Evolutionary conservation across 2,329 filamentous ascomycete genomes (phyloP).

Genomic region (Pyrenophora tritici-repentis): DNA sequence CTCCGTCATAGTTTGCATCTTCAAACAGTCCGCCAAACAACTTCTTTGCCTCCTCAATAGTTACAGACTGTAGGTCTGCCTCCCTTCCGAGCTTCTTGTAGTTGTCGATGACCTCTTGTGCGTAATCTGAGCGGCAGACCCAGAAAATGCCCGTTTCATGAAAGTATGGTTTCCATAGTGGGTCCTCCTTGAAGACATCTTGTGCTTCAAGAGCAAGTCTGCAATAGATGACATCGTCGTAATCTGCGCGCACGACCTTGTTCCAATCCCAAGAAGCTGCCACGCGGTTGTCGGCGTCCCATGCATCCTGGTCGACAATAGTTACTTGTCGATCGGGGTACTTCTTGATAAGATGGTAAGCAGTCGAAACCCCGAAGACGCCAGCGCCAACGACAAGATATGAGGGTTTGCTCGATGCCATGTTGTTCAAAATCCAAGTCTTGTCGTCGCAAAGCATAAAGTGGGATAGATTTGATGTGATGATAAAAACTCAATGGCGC

Average conservation of each 20-base stretch:
- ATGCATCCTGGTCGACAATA: conserved; percentile 47
- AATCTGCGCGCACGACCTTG: conserved; percentile 73
- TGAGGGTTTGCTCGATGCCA: conserved; percentile 36
- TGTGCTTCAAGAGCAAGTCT: conserved; percentile 68
- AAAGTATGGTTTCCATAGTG: conserved; percentile 60
- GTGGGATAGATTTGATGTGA: conserved; percentile 11
- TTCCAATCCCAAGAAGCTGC: conserved; percentile 76
- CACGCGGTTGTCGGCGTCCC: conserved; percentile 40
- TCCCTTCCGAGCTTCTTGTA: conserved; percentile 56
- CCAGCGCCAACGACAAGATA: conserved; percentile 46
- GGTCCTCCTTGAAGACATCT: conserved; percentile 63
- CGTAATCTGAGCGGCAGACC: conserved; percentile 50
- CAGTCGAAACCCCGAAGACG: conserved; percentile 47
- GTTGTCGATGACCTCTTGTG: conserved; percentile 55
- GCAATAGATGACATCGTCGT: conserved; percentile 67
- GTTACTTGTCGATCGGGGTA: conserved; percentile 50
- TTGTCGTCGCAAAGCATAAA: conserved; percentile 23
- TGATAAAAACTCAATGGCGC: conserved; percentile 9
- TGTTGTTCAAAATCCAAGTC: conserved; percentile 23
- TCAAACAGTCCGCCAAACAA: conserved; percentile 64
- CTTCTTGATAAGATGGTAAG: conserved; percentile 48
- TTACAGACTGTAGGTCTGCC: conserved; percentile 53
- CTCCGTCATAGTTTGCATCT: conserved; percentile 63
- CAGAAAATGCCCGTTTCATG: conserved; percentile 59
- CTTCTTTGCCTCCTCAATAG: conserved; percentile 58